Percentiles rank a stretch among this genome's conserved stretches.
phyloP scores from a whole-genome alignment of 805 yeast species.

The Wickerhamiella australiensis region DNA sequence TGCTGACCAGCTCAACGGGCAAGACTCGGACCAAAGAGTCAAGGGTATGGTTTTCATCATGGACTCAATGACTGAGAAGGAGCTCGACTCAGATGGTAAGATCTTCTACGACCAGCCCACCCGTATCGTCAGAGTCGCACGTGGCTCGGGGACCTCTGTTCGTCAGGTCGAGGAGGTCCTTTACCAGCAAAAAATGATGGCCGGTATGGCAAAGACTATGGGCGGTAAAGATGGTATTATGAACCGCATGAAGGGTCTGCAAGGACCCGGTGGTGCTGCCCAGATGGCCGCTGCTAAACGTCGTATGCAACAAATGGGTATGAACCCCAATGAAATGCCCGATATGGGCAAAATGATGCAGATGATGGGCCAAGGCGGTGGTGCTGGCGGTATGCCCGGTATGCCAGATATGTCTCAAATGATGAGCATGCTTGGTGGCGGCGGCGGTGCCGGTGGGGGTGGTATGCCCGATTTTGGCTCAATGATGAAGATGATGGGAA shows the following conservation, averaged over 20 bases:
- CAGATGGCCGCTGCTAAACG: constrained; percentile 38
- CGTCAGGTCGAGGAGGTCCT: constrained; percentile 87
- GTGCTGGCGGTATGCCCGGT: constrained; percentile 37
- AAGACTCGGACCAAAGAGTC: constrained; percentile 72
- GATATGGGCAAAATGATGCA: constrained; percentile 17
- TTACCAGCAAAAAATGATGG: constrained; percentile 88
- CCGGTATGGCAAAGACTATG: constrained; percentile 71
- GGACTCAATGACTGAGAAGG: constrained; percentile 93
- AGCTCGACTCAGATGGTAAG: constrained; percentile 80
- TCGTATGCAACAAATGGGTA: constrained; percentile 32
- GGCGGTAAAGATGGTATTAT: constrained; percentile 44
- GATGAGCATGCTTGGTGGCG: constrained; percentile 54
- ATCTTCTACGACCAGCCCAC: constrained; percentile 69
- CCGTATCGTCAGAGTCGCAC: constrained; percentile 78
- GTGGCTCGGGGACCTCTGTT: constrained; percentile 87
- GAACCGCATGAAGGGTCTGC: constrained; percentile 31
- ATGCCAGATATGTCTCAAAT: constrained; percentile 42
- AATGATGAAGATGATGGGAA: constrained; percentile 47
- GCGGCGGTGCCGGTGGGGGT: constrained; percentile 25
- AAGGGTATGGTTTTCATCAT: constrained; percentile 81
- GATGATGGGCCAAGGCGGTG: constrained; percentile 38
- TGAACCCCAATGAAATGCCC: constrained; percentile 36
- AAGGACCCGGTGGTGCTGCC: constrained; percentile 30
- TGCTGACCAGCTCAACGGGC: constrained; percentile 82
- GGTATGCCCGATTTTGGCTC: constrained; percentile 61